Evolutionary conservation across 371 early-diverging fungal species (phyloP).

Genomic region (Actinomortierella wolfii): DNA sequence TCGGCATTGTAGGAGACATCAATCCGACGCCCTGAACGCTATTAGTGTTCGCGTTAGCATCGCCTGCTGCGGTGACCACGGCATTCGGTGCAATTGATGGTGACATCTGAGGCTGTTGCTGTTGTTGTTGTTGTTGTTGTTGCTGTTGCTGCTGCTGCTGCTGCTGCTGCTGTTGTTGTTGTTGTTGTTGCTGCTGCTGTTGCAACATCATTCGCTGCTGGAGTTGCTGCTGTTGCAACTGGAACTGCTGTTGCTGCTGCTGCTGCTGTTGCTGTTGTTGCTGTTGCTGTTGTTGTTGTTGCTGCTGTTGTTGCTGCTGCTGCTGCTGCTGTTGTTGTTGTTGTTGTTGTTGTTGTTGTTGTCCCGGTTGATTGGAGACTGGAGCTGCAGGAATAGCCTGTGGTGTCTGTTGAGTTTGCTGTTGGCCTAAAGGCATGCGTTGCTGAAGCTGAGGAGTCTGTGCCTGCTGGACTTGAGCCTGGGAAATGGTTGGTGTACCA

Average conservation of each 20-base stretch:
- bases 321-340: slow-evolving; percentile 33
- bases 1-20: slow-evolving; percentile 34
- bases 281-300: slow-evolving; percentile 39
- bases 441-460: slow-evolving; percentile 14
- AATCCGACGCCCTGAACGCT: slow-evolving; percentile 11
- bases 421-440: slow-evolving; percentile 16
- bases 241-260: slow-evolving; percentile 18
- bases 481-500: slow-evolving; percentile 26
- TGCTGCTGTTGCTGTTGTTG: slow-evolving; percentile 46
- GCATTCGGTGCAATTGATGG: slow-evolving; percentile 22
- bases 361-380: slow-evolving; percentile 15
- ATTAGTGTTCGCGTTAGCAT: slow-evolving; percentile 1
- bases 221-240: slow-evolving; percentile 41
- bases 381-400: slow-evolving; percentile 39
- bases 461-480: slow-evolving; percentile 44
- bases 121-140: slow-evolving; percentile 7
- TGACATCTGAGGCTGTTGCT: slow-evolving; percentile 13
- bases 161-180: background rate
- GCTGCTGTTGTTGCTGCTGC: slow-evolving; percentile 46
- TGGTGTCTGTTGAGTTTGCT: slow-evolving; percentile 5
- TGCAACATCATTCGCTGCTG: slow-evolving; percentile 9
- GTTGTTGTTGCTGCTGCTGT: background rate
- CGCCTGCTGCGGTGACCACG: slow-evolving; percentile 8
- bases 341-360: slow-evolving; percentile 39
- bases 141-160: slow-evolving; percentile 9